These are phyloP conservation scores for Citrullus colocynthis DNA, from an alignment of 306 rosid species.

Conservation along the genomic window DNA sequence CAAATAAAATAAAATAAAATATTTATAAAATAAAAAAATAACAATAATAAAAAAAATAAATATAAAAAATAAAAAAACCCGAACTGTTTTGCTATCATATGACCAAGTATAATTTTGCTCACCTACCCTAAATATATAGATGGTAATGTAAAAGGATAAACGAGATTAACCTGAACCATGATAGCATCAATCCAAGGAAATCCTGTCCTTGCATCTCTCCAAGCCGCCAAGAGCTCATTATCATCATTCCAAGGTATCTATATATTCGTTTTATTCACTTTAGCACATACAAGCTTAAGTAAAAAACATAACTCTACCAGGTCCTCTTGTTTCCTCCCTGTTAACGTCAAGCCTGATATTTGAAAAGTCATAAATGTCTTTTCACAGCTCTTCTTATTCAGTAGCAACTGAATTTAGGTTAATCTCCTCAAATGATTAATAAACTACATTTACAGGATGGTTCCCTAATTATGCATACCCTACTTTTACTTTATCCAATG, in stretches of 20 bases:
- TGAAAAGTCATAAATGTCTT: not conserved
- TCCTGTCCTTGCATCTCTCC: conserved; percentile 88
- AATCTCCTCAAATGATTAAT: not conserved
- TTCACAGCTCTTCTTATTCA: not conserved
- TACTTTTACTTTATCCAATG: not conserved
- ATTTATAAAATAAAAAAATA: not conserved
- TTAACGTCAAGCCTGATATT: not conserved
- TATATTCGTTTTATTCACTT: not conserved
- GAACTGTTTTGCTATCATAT: not conserved
- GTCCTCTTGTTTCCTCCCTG: not conserved
- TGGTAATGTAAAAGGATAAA: not conserved
- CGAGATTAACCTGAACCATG: conserved; percentile 65
- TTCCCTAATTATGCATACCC: not conserved
- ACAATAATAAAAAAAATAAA: too few relatives aligned
- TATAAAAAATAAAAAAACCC: too few relatives aligned
- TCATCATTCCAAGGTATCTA: conserved; percentile 87
- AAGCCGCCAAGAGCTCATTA: conserved; percentile 56
- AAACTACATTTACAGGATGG: not conserved
- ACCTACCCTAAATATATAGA: not conserved
- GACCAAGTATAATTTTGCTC: not conserved
- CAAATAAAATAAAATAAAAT: not conserved
- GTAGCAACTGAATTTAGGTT: not conserved
- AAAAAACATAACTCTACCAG: not conserved
- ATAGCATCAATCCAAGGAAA: conserved; percentile 98
- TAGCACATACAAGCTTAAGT: not conserved